A percentile compares a stretch with the other conserved stretches of the same genome.
phyloP scores from a whole-genome alignment of 768 basidiomycete species.

The Russula abietina region DNA sequence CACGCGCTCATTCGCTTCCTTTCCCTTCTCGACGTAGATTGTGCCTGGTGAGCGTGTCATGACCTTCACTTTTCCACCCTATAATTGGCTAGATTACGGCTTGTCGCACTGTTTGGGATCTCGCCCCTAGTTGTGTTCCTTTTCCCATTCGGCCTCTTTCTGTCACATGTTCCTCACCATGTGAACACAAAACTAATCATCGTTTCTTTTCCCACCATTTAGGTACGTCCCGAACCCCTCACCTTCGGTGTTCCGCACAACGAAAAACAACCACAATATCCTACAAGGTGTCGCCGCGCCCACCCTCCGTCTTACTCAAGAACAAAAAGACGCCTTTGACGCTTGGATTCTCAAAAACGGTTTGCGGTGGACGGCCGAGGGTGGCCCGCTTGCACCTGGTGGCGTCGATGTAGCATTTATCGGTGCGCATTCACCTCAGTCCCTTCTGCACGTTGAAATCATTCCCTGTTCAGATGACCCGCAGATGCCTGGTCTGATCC shows the following conservation, averaged over 20 bases:
- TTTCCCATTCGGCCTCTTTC: not conserved
- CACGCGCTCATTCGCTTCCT: constrained; percentile 89
- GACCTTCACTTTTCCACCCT: constrained; percentile 14
- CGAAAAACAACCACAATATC: constrained; percentile 94
- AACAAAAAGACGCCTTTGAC: constrained; percentile 74
- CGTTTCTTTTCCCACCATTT: constrained; percentile 19
- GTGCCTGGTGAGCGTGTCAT: constrained; percentile 59
- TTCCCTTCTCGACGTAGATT: constrained; percentile 72
- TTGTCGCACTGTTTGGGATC: not conserved
- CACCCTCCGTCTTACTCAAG: constrained; percentile 68
- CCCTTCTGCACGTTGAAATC: not conserved
- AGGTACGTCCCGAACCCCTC: constrained; percentile 89
- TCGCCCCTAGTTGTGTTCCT: not conserved
- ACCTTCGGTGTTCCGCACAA: constrained; percentile 86
- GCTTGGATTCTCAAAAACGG: constrained; percentile 90
- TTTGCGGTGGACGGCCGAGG: constrained; percentile 78
- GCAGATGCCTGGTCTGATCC: constrained; percentile 93
- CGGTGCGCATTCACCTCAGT: constrained; percentile 38
- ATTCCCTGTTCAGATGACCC: constrained; percentile 55
- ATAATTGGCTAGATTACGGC: constrained; percentile 14
- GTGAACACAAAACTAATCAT: constrained; percentile 3
- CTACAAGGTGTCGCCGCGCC: constrained; percentile 87
- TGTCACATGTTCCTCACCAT: constrained; percentile 1
- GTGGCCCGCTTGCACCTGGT: constrained; percentile 76
- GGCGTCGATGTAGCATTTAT: constrained; percentile 88